Base-by-base conservation (phyloP, 305 asterid species). In the Fraxinus nigra region DNA sequence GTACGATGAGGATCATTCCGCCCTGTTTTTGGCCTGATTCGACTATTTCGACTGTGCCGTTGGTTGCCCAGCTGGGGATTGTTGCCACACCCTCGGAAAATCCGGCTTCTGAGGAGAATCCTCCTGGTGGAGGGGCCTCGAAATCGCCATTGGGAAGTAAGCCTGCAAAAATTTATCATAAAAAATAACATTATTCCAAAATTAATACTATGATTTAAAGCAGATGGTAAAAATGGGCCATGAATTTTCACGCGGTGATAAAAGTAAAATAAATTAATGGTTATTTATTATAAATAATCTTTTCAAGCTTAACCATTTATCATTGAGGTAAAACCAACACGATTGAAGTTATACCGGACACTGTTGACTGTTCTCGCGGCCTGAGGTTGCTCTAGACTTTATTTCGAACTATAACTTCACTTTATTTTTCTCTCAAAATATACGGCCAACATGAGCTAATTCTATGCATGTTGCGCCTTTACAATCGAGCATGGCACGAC, bases 1-100 rank as follows among this genome's bases (percentile, higher is more conserved):
- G 97, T n/a, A 95, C 94, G 63, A 93, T 92, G 86, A 95, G 93
- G 90, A 93, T 92, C 98, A 95, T 95, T 13, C 98, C 99, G 18
- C 99, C 98, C 67, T 94, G 99, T 81, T 90, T 94, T 85, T 94
- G 89, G 56, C 98, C 99, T 0, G 96, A 87, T 81, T 88, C 91
- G 9, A 95, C 97, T 22, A 91, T 74, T 90, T 94, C 99, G 26
- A 95, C 98, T 0, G 90, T 89, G 79, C 98, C 99, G 76, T 91
- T 90, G 67, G 92, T 79, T 82, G 81, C 91, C 98, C 99, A 96
- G 79, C 87, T 85, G 2, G 99, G 98, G 26, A 96, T 85, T 18
- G 85, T 40, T 14, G 87, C 76, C 16, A 93, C 88, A 38, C 91
- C 97, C 18, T 86, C 95, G 10, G 92, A 82, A 10, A 84, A 7